Percentiles rank a stretch among this genome's conserved stretches.
phyloP scores from a whole-genome alignment of 2,329 filamentous ascomycete genomes.

The Colletotrichum sp. region DNA sequence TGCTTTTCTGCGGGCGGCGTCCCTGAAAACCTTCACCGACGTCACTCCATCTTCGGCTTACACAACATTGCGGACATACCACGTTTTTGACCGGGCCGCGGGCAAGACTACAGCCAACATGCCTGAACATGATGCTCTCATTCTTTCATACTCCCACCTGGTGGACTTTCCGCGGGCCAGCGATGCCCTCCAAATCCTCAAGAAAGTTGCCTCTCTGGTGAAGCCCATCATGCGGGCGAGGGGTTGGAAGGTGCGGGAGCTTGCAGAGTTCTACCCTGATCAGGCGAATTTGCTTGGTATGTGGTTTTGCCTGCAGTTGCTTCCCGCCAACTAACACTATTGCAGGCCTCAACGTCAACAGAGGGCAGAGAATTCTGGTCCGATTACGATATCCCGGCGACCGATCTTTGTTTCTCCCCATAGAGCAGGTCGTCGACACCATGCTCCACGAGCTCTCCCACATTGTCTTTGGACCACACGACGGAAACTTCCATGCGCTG shows the following conservation, averaged over 20 bases:
- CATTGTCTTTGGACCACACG: slow-evolving; percentile 83
- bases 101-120: slow-evolving; percentile 27
- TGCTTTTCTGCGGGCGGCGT: neutral
- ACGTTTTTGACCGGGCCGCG: neutral
- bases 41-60: neutral
- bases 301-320: neutral
- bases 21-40: neutral
- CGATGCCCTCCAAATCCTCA: slow-evolving; percentile 67
- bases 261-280: slow-evolving; percentile 86
- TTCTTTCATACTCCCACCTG: slow-evolving; percentile 56
- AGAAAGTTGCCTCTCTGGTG: slow-evolving; percentile 84
- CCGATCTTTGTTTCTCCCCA: slow-evolving; percentile 75
- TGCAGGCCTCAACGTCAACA: slow-evolving; percentile 76
- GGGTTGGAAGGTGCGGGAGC: slow-evolving; percentile 77
- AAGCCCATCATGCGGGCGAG: slow-evolving; percentile 94
- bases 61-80: neutral
- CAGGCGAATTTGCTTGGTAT: slow-evolving; percentile 75
- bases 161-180: slow-evolving; percentile 48
- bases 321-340: neutral
- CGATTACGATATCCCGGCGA: slow-evolving; percentile 81
- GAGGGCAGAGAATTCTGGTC: slow-evolving; percentile 80
- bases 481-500: slow-evolving; percentile 80
- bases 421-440: slow-evolving; percentile 85
- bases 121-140: slow-evolving; percentile 49
- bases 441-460: slow-evolving; percentile 96